These are phyloP conservation scores for Termitomyces sp. DNA, from an alignment of 1,284 basidiomycete species.

Conservation along the genomic window DNA sequence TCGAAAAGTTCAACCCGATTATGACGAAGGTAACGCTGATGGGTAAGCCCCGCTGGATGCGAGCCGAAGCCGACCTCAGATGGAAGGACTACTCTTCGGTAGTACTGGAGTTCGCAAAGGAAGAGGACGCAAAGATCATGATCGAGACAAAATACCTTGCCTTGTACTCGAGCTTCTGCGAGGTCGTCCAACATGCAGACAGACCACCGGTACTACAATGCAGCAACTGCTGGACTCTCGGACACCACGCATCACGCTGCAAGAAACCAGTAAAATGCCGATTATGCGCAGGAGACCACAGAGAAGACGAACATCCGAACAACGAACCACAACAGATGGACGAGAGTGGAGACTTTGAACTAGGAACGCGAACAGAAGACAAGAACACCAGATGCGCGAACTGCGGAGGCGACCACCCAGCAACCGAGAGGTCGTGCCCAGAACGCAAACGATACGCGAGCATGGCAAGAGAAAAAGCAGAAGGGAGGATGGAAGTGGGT, in stretches of 20 bases:
- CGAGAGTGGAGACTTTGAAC: neutral
- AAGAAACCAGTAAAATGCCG: neutral
- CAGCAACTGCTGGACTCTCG: neutral
- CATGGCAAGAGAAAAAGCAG: neutral
- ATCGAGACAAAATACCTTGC: neutral
- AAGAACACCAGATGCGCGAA: neutral
- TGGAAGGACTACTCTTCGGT: slow-evolving; percentile 1
- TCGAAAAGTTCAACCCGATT: slow-evolving; percentile 1
- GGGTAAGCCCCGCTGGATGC: slow-evolving; percentile 1
- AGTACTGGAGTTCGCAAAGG: neutral
- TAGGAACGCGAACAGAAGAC: neutral
- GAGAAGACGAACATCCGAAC: neutral
- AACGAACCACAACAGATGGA: neutral
- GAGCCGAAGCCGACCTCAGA: neutral
- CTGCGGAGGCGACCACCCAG: neutral
- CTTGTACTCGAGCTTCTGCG: neutral
- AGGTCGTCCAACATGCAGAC: neutral
- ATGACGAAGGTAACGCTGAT: neutral
- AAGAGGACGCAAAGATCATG: neutral
- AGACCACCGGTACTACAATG: neutral
- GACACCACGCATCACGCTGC: neutral
- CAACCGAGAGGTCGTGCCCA: neutral
- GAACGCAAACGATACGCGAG: neutral
- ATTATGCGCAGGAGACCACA: neutral
- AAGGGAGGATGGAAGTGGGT: neutral